phyloP scores from a whole-genome alignment of 495 filamentous ascomycete species.

The Rusavskia elegans region DNA sequence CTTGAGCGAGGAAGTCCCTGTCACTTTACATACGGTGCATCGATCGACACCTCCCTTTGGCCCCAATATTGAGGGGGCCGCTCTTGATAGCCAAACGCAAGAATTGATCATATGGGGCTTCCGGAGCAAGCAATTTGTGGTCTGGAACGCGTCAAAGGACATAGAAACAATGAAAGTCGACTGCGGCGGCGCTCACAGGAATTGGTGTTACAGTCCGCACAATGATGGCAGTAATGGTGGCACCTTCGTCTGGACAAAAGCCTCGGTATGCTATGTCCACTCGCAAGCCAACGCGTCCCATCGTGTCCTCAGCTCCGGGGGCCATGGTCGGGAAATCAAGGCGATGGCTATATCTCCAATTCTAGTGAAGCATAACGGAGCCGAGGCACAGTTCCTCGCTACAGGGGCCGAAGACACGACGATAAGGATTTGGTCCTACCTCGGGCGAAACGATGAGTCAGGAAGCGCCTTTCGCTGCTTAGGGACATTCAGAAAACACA shows the following conservation, averaged over 20 bases:
- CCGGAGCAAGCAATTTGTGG: constrained; percentile 55
- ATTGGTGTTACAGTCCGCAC: constrained; percentile 43
- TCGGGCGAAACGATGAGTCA: not conserved
- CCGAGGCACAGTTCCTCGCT: constrained; percentile 34
- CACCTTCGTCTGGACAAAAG: constrained; percentile 38
- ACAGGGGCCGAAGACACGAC: constrained; percentile 85
- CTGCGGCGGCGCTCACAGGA: constrained; percentile 71
- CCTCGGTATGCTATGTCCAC: constrained; percentile 23
- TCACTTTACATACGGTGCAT: constrained; percentile 27
- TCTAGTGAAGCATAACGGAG: constrained; percentile 2
- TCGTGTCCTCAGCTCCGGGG: constrained; percentile 43
- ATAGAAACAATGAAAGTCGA: constrained; percentile 51
- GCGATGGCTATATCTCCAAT: constrained; percentile 39
- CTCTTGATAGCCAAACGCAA: constrained; percentile 28
- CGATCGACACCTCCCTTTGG: constrained; percentile 43
- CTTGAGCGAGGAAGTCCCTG: too few relatives aligned
- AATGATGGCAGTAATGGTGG: constrained; percentile 16
- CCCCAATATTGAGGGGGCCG: constrained; percentile 51
- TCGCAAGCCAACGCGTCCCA: constrained; percentile 32
- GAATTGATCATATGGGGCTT: constrained; percentile 69
- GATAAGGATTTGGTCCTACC: constrained; percentile 49
- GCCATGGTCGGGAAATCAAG: constrained; percentile 84
- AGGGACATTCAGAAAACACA: constrained; percentile 55
- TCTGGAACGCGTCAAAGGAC: constrained; percentile 56
- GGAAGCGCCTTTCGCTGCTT: constrained; percentile 26